These are phyloP conservation scores for Exophiala sp. DNA, from an alignment of 2,329 filamentous ascomycete genomes.

Conservation along the genomic window DNA sequence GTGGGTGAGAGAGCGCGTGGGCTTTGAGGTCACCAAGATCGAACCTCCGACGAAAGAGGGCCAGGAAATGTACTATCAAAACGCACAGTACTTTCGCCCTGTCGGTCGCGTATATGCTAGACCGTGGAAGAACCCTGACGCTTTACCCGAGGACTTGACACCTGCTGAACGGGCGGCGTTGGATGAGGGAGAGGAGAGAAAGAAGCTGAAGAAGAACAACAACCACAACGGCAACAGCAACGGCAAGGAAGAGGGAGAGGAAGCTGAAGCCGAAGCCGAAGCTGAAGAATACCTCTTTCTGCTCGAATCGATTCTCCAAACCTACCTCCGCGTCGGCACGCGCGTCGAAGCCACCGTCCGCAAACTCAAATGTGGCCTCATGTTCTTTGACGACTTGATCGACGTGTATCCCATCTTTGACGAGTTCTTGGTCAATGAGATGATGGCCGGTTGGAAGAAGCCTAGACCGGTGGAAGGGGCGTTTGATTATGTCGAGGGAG, in stretches of 20 bases:
- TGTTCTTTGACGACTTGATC: constrained; percentile 57
- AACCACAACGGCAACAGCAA: too few relatives aligned
- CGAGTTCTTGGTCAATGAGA: constrained; percentile 59
- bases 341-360: constrained; percentile 54
- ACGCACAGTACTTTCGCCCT: constrained; percentile 42
- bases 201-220: constrained; percentile 3
- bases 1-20: constrained; percentile 46
- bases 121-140: constrained; percentile 43
- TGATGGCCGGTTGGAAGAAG: constrained; percentile 62
- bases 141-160: constrained; percentile 36
- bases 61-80: constrained; percentile 44
- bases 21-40: constrained; percentile 56
- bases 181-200: neutral
- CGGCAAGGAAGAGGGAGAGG: constrained; percentile 27
- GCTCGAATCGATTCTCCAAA: constrained; percentile 58
- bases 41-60: constrained; percentile 42
- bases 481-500: constrained; percentile 14
- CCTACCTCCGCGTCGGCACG: constrained; percentile 58
- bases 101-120: constrained; percentile 51
- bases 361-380: constrained; percentile 54
- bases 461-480: constrained; percentile 36
- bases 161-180: constrained; percentile 29
- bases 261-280: constrained; percentile 9
- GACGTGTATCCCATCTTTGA: constrained; percentile 58
- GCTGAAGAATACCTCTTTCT: constrained; percentile 52